Percentiles rank a stretch among this genome's conserved stretches.
Conservation (phyloP, 73 alveolate species). For the Tetrahymena borealis region DNA sequence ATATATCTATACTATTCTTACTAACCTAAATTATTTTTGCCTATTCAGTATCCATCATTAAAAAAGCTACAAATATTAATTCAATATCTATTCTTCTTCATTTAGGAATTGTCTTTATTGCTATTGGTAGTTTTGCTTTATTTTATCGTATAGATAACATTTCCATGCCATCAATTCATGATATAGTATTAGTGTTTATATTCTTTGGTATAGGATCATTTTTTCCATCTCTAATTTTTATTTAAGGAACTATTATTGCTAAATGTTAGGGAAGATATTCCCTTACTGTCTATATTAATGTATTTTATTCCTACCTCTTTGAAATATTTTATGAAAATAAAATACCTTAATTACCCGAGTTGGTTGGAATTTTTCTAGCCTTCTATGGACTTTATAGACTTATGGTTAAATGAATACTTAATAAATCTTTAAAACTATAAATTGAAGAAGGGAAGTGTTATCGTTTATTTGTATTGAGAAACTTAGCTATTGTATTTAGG, state of each 20-base stretch:
- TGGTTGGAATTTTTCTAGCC: not conserved
- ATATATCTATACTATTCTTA: not conserved
- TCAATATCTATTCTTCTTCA: not conserved
- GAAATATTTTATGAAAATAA: not conserved
- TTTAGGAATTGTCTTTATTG: not conserved
- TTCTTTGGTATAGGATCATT: not conserved
- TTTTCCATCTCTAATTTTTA: not conserved
- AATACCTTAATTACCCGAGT: not conserved
- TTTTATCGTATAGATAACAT: not conserved
- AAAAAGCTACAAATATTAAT: not conserved
- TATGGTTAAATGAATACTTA: not conserved
- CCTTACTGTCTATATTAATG: not conserved
- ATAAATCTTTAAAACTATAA: not conserved
- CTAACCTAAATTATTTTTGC: not conserved
- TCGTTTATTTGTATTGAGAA: too few species aligned
- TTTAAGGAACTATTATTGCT: not conserved
- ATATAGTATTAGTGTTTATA: not conserved
- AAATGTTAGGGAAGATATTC: not conserved
- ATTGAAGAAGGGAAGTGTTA: too few species aligned
- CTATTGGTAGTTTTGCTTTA: not conserved
- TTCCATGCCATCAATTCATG: not conserved
- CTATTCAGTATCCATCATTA: not conserved
- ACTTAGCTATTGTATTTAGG: too few species aligned
- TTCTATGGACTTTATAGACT: not conserved
- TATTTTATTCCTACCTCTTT: not conserved